Evolutionary conservation across 768 basidiomycete genomes (phyloP).

Genomic region (Cystofilobasidium ferigula): DNA sequence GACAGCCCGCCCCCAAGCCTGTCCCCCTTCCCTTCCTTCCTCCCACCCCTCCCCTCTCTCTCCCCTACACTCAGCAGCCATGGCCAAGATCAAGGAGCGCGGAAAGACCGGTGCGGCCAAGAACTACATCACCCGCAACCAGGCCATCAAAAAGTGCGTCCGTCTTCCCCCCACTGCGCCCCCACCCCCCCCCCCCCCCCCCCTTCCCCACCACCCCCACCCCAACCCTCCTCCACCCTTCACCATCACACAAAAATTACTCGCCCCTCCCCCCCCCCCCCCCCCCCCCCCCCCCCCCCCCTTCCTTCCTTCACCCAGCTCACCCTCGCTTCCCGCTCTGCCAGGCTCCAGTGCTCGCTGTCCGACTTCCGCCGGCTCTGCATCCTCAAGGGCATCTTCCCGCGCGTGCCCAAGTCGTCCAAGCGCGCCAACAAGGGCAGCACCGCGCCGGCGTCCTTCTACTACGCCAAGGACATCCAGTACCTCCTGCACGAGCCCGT

Average conservation of each 20-base stretch:
- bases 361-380: conserved; percentile 93
- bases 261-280: neutral
- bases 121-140: conserved; percentile 63
- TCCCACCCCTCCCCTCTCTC: neutral
- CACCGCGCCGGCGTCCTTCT: conserved; percentile 92
- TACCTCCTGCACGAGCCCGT: conserved; percentile 96
- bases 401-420: conserved; percentile 80
- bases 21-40: too few relatives aligned
- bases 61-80: conserved; percentile 24
- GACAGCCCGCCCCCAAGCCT: too few relatives aligned
- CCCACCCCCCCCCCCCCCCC: neutral
- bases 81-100: conserved; percentile 41
- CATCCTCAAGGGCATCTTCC: conserved; percentile 81
- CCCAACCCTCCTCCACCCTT: too few relatives aligned
- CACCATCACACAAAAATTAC: too few relatives aligned
- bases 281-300: neutral
- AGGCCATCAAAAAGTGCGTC: conserved; percentile 68
- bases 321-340: too few relatives aligned
- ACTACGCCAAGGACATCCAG: conserved; percentile 94
- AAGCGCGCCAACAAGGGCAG: conserved; percentile 97
- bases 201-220: neutral
- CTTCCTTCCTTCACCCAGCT: neutral
- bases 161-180: neutral
- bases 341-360: conserved; percentile 75
- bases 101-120: conserved; percentile 41